Evolutionary conservation across 2,329 filamentous ascomycete genomes (phyloP), one percentile per base, ranked within the genome.

Genomic region (Chaetothyriales sp.): DNA sequence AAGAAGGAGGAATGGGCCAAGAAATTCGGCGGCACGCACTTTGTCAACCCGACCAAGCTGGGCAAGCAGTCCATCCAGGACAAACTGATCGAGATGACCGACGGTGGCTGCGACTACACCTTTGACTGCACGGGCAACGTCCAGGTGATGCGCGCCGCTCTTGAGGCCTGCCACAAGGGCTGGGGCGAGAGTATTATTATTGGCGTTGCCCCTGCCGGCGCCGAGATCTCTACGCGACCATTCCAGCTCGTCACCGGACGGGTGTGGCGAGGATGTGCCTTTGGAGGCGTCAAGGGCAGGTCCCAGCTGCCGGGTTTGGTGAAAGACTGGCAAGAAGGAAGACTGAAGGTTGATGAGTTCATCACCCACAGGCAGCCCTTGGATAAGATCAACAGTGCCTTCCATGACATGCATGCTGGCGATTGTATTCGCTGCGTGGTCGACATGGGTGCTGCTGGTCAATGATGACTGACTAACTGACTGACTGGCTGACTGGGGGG

Each of bases 51-150:
- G 44, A 81, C 77, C 53, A 83, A 90, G 69, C 73, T 90, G 55
- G 75, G 79, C 60, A 78, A 76, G 56, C 84, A 90, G 76, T 86
- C 78, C 53, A 84, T 96, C 60, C 86, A 93, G 63, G 87, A 95
- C 64, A 84, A 90, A 73, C 78, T 98, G 57, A 80, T 96, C 60
- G 90, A 96, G 71, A 88, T 96, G 84, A 98, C 92, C 1, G 92
- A 96, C 63, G 92, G 92, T 59, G 92, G 92, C 48, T 94, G 88
- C 67, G 92, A 98, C 74, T 96, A 95, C 75, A 98, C 92, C 47
- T 98, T 98, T 66, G 92, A 98, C 74, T 96, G 92, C 77, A 98
- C 92, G 5, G 92, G 92, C 53, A 96, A 96, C 64, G 89, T 96
- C 49, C 79, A 81, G 60, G 92, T 98, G 51, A 98, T 95, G 92